Conservation (phyloP, 345 rosid species). For the Eucalyptus melliodora region DNA sequence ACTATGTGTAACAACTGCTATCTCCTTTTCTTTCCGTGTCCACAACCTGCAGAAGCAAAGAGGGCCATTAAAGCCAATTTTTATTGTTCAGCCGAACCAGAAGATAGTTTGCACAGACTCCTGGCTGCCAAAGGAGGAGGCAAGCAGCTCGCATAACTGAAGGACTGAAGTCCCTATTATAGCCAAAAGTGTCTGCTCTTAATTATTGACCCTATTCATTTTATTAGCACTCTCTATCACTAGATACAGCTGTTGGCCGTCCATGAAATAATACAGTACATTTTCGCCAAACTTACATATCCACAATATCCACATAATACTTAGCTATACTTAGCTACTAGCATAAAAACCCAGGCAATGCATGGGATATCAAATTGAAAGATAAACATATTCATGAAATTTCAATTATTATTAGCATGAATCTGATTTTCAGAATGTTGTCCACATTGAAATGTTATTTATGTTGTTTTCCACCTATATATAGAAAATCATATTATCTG, state of each 20-base stretch:
- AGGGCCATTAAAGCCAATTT: neutral
- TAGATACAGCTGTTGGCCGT: neutral
- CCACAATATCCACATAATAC: neutral
- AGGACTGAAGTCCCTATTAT: neutral
- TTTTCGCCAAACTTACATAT: neutral
- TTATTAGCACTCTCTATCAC: neutral
- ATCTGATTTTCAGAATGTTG: neutral
- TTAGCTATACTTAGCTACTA: neutral
- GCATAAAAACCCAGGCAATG: neutral
- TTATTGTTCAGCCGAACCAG: neutral
- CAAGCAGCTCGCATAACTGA: neutral
- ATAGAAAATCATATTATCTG: too few species aligned
- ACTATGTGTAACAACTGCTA: slow-evolving; percentile 93
- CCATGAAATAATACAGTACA: neutral
- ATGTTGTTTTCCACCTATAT: neutral
- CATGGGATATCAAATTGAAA: neutral
- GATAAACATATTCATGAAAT: neutral
- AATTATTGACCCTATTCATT: neutral
- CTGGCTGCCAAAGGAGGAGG: neutral
- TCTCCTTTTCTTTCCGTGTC: slow-evolving; percentile 95
- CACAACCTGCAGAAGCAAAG: slow-evolving; percentile 51
- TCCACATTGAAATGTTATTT: neutral
- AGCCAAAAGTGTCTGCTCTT: neutral
- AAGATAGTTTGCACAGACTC: neutral
- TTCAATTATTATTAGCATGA: neutral